Evolutionary conservation across 441 rosid species (phyloP).

Genomic region (Aquilaria agallochum): DNA sequence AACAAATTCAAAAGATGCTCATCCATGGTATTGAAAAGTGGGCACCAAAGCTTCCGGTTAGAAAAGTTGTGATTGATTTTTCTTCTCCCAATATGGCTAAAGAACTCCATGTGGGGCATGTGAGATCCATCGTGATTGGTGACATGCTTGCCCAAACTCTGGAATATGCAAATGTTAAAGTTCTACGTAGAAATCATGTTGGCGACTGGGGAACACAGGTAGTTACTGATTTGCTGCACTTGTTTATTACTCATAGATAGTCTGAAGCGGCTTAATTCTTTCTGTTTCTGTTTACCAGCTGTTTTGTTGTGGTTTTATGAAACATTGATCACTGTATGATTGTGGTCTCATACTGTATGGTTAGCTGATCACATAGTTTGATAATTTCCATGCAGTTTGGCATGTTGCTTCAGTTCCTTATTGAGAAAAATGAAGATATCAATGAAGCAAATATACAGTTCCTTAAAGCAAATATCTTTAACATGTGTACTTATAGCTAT

Average conservation of each 20-base stretch:
- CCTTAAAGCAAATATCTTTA: too few relatives aligned
- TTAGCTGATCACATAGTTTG: too few relatives aligned
- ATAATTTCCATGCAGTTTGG: too few relatives aligned
- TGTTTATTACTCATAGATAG: not conserved
- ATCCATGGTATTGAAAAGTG: conserved; percentile 69
- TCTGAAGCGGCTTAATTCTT: not conserved
- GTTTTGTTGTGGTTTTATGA: too few relatives aligned
- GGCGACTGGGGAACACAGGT: conserved; percentile 99
- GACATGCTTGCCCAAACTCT: conserved; percentile 91
- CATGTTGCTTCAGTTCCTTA: too few relatives aligned
- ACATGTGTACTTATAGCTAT: too few relatives aligned
- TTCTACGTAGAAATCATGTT: conserved; percentile 94
- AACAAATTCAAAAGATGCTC: conserved; percentile 75
- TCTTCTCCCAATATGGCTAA: conserved; percentile 97
- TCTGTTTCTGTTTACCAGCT: too few relatives aligned
- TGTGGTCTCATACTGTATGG: too few relatives aligned
- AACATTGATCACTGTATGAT: too few relatives aligned
- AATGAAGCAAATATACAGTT: too few relatives aligned
- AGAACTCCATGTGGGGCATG: conserved; percentile 97
- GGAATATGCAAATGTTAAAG: conserved; percentile 80
- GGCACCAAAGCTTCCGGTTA: conserved; percentile 58
- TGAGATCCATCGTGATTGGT: conserved; percentile 91
- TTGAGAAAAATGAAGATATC: too few relatives aligned
- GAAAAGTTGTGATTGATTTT: conserved; percentile 84
- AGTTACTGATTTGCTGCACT: conserved; percentile 14